phyloP scores from a whole-genome alignment of 352 stramenopile genomes.

The Phytophthora aleatoria region DNA sequence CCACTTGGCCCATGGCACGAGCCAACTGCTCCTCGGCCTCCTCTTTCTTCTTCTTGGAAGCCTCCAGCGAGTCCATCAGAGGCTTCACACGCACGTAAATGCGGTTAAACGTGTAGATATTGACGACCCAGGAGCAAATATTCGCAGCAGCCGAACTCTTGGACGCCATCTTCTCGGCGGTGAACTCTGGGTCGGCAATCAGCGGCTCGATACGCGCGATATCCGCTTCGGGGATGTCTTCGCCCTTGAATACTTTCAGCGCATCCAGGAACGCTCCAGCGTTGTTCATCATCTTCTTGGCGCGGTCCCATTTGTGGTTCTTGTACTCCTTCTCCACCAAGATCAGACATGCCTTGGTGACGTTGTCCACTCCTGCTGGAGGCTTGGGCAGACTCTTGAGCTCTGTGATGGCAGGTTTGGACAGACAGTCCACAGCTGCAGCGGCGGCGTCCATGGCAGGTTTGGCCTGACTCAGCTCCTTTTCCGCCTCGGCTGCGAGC shows the following conservation, averaged over 20 bases:
- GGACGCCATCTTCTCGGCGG: slow-evolving; percentile 95
- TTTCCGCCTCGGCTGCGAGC: slow-evolving; percentile 94
- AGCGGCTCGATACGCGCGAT: slow-evolving; percentile 92
- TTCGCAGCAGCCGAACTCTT: slow-evolving; percentile 97
- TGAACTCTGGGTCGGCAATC: slow-evolving; percentile 94
- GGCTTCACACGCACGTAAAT: slow-evolving; percentile 99
- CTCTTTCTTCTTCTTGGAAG: slow-evolving; percentile 93
- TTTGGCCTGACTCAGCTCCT: slow-evolving; percentile 95
- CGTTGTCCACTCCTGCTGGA: slow-evolving; percentile 94
- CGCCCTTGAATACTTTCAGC: slow-evolving; percentile 92
- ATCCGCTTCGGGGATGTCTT: slow-evolving; percentile 96
- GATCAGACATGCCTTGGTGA: slow-evolving; percentile 96
- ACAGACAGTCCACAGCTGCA: slow-evolving; percentile 96
- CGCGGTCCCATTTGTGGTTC: slow-evolving; percentile 97
- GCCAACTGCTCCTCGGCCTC: slow-evolving; percentile 93
- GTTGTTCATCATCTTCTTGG: slow-evolving; percentile 99
- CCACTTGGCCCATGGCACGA: slow-evolving; percentile 92
- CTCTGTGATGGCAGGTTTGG: slow-evolving; percentile 96
- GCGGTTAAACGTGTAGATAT: slow-evolving; percentile 98
- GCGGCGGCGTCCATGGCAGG: slow-evolving; percentile 97
- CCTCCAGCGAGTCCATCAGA: slow-evolving; percentile 97
- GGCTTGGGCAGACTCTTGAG: slow-evolving; percentile 97
- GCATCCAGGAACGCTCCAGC: slow-evolving; percentile 94
- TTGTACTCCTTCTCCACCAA: slow-evolving; percentile 98
- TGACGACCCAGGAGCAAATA: slow-evolving; percentile 97